Conservation (phyloP, 1,139 yeast species). For the Lodderomyces pseudojiufengensis region DNA sequence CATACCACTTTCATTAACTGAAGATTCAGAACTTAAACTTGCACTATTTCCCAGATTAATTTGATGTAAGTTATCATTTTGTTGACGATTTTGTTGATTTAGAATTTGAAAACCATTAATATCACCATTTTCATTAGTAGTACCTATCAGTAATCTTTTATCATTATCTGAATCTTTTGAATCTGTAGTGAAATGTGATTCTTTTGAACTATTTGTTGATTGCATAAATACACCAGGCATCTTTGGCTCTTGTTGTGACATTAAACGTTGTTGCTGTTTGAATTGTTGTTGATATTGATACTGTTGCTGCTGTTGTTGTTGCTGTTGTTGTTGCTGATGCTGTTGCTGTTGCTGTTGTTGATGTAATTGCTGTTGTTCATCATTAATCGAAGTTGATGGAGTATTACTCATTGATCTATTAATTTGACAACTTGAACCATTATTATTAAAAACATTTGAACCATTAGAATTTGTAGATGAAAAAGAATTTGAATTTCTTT, state of each 20-base stretch:
- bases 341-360: not conserved
- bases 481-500: slow-evolving; percentile 10
- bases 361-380: slow-evolving; percentile 6
- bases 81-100: too few species aligned
- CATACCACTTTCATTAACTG: slow-evolving; percentile 5
- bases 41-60: not conserved
- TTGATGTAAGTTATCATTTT: too few species aligned
- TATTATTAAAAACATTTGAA: slow-evolving; percentile 5
- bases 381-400: slow-evolving; percentile 13
- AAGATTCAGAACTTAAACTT: slow-evolving; percentile 8
- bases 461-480: slow-evolving; percentile 10
- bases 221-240: too few species aligned
- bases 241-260: too few species aligned
- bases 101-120: not conserved
- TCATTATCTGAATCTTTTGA: not conserved
- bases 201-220: not conserved
- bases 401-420: slow-evolving; percentile 11
- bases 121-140: not conserved
- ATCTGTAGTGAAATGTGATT: not conserved
- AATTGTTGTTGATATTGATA: not conserved
- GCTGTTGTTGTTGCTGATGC: not conserved
- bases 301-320: not conserved
- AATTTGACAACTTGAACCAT: slow-evolving; percentile 5
- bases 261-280: too few species aligned
- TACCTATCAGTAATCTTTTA: not conserved